A percentile compares a stretch with the other conserved stretches of the same genome.
These are phyloP conservation scores for Didymella sp. DNA, from an alignment of 2,329 filamentous ascomycete species.

Conservation along the genomic window DNA sequence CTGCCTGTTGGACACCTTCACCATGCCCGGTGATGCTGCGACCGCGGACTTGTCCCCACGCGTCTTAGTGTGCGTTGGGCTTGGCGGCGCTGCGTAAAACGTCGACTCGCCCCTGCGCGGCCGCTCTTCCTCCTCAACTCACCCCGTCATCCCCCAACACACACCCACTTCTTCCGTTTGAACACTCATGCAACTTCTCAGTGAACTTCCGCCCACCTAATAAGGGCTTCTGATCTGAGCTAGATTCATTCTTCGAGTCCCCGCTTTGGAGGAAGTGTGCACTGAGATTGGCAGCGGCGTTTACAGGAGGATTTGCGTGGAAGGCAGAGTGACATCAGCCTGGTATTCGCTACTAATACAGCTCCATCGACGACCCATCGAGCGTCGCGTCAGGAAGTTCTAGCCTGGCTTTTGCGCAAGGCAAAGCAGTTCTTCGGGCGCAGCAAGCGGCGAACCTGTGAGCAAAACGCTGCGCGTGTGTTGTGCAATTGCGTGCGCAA, in stretches of 20 bases:
- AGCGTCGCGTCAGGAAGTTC: conserved; percentile 31
- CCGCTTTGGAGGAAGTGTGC: conserved; percentile 43
- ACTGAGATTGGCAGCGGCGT: conserved; percentile 42
- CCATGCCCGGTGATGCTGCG: conserved; percentile 16
- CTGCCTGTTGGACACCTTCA: conserved; percentile 23
- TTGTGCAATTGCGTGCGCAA: conserved; percentile 45
- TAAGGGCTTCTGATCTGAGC: conserved; percentile 50
- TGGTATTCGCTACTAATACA: conserved; percentile 46
- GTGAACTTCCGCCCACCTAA: conserved; percentile 49
- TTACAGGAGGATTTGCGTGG: conserved; percentile 36
- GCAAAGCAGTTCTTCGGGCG: conserved; percentile 32
- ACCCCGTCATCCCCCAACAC: conserved; percentile 26
- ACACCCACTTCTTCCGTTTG: conserved; percentile 40
- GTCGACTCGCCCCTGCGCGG: conserved; percentile 32
- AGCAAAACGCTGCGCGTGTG: conserved; percentile 29
- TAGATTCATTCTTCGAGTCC: conserved; percentile 43
- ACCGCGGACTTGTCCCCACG: conserved; percentile 22
- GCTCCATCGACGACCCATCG: conserved; percentile 34
- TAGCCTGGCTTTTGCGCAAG: conserved; percentile 33
- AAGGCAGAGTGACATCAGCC: conserved; percentile 43
- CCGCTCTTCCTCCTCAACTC: conserved; percentile 37
- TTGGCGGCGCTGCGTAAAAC: conserved; percentile 34
- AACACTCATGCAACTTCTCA: conserved; percentile 45
- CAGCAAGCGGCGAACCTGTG: conserved; percentile 23
- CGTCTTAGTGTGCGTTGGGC: conserved; percentile 30